A percentile compares a stretch with the other conserved stretches of the same genome.
These are phyloP conservation scores for Russula earlei DNA, from an alignment of 768 basidiomycete species.

Conservation along the genomic window DNA sequence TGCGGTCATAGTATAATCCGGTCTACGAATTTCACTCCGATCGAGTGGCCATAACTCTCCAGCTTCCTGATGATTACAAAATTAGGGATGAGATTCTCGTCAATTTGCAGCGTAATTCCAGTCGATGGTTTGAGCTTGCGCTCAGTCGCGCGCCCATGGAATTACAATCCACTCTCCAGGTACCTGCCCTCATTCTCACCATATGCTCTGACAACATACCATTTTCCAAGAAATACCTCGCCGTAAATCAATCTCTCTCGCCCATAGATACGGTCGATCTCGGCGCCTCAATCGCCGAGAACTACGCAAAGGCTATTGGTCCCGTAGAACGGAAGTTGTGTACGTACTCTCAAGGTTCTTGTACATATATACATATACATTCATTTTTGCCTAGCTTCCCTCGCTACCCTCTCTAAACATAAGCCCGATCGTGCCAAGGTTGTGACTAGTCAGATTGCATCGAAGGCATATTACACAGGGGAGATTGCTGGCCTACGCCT, in stretches of 20 bases:
- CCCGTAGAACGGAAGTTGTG: constrained; percentile 67
- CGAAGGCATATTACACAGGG: constrained; percentile 84
- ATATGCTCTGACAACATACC: neutral
- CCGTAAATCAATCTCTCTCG: constrained; percentile 57
- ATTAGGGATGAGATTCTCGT: constrained; percentile 77
- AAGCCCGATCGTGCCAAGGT: constrained; percentile 75
- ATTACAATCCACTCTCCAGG: constrained; percentile 86
- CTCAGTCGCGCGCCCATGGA: constrained; percentile 86
- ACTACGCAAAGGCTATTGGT: constrained; percentile 74
- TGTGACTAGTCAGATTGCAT: constrained; percentile 77
- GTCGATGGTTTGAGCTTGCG: constrained; percentile 79
- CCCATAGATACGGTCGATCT: constrained; percentile 77
- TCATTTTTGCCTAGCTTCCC: constrained; percentile 35
- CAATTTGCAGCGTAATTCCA: constrained; percentile 64
- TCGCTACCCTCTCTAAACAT: constrained; percentile 48
- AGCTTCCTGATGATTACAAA: constrained; percentile 78
- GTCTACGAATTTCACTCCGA: constrained; percentile 76
- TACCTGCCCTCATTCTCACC: constrained; percentile 23
- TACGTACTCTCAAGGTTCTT: constrained; percentile 29
- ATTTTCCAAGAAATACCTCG: constrained; percentile 69
- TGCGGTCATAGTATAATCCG: constrained; percentile 66
- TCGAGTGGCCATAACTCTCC: constrained; percentile 60
- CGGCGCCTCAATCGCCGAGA: constrained; percentile 83
- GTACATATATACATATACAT: neutral
- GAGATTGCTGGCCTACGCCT: constrained; percentile 76